A percentile compares a stretch with the other conserved stretches of the same genome.
phyloP scores from a whole-genome alignment of 2,329 filamentous ascomycete species.

The Ceratocystis colombiana region DNA sequence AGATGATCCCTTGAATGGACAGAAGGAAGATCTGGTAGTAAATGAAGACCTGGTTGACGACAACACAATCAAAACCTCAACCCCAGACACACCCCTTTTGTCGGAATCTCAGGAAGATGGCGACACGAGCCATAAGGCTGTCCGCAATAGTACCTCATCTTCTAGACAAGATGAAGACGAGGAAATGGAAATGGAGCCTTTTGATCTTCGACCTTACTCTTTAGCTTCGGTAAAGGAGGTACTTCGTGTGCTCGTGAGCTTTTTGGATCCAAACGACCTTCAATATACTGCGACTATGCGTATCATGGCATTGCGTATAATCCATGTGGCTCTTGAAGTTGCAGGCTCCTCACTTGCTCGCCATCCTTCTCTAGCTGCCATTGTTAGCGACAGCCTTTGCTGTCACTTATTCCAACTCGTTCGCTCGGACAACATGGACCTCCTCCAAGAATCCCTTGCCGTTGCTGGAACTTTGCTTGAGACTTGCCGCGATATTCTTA shows the following conservation, averaged over 20 bases:
- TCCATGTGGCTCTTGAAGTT: conserved; percentile 93
- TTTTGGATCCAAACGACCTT: conserved; percentile 84
- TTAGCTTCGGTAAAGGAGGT: conserved; percentile 89
- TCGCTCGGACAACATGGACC: conserved; percentile 88
- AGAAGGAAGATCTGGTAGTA: neutral
- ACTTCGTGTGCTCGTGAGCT: conserved; percentile 84
- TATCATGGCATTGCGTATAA: conserved; percentile 93
- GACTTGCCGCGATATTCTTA: conserved; percentile 81
- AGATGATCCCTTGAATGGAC: conserved; percentile 9
- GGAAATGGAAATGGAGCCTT: conserved; percentile 34
- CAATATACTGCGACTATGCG: conserved; percentile 91
- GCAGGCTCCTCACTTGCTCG: conserved; percentile 89
- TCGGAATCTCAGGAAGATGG: too few relatives aligned
- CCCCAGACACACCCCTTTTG: too few relatives aligned
- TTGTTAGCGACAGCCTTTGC: conserved; percentile 89
- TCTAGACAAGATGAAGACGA: conserved; percentile 23
- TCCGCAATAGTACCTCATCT: neutral
- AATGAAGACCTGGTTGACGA: neutral
- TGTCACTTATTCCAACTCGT: conserved; percentile 93
- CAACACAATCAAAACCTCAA: neutral
- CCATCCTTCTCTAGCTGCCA: conserved; percentile 73
- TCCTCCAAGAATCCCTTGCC: conserved; percentile 82
- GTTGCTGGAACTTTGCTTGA: conserved; percentile 84
- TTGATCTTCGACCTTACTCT: conserved; percentile 75
- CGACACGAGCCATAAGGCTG: too few relatives aligned